A percentile compares a stretch with the other conserved stretches of the same genome.
These are phyloP conservation scores for Diaporthe sp. DNA, from an alignment of 2,329 filamentous ascomycete species.

Conservation along the genomic window DNA sequence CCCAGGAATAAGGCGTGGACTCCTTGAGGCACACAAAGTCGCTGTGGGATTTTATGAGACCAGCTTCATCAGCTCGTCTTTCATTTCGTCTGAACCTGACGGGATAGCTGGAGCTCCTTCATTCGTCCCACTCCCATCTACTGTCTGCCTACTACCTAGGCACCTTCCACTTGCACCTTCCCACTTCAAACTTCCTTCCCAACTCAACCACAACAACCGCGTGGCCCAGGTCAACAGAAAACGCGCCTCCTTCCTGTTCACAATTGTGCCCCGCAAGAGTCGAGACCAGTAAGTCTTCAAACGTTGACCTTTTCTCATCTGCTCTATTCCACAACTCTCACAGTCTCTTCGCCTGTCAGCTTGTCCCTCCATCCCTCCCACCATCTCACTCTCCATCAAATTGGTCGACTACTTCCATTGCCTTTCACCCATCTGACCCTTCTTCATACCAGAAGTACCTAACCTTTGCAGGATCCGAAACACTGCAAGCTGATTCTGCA, in stretches of 20 bases:
- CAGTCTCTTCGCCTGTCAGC: background rate
- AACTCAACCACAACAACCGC: background rate
- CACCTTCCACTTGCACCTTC: background rate
- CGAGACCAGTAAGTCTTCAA: background rate
- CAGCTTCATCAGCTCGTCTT: background rate
- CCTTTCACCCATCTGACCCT: background rate
- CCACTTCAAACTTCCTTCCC: background rate
- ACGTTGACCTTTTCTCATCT: background rate
- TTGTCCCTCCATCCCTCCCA: background rate
- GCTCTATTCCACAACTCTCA: background rate
- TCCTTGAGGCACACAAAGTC: background rate
- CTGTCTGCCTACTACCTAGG: background rate
- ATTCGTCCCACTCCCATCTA: background rate
- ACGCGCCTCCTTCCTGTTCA: background rate
- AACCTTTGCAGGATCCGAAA: constrained; percentile 2
- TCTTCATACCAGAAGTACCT: background rate
- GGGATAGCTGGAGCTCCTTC: background rate
- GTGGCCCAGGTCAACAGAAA: background rate
- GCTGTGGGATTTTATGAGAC: background rate
- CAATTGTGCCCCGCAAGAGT: too few species aligned
- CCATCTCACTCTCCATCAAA: background rate
- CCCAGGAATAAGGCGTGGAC: too few species aligned
- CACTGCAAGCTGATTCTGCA: background rate
- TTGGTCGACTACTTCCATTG: background rate
- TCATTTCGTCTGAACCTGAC: background rate